These are phyloP conservation scores for Gypsophila paniculata DNA, from an alignment of 179 eudicot species.

Conservation along the genomic window DNA sequence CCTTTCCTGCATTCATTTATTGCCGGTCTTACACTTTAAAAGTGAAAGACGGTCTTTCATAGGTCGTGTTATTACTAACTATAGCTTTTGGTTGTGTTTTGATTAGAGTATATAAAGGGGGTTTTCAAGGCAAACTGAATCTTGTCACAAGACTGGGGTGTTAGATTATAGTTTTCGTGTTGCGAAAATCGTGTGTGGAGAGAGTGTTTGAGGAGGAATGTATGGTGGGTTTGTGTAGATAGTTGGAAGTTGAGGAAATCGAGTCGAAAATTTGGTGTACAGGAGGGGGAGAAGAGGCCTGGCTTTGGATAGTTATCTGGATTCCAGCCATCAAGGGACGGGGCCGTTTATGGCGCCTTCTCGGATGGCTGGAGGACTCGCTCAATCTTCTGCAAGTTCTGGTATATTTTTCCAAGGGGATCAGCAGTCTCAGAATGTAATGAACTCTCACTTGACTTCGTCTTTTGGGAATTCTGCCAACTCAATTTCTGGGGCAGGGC, in stretches of 20 bases:
- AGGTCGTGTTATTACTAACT: slow-evolving; percentile 23
- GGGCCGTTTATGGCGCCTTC: slow-evolving; percentile 66
- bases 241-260: slow-evolving; percentile 23
- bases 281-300: slow-evolving; percentile 32
- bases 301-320: slow-evolving; percentile 57
- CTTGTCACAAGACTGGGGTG: slow-evolving; percentile 22
- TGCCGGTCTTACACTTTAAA: too few relatives aligned
- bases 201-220: slow-evolving; percentile 24
- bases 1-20: too few relatives aligned
- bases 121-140: slow-evolving; percentile 24
- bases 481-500: slow-evolving; percentile 55
- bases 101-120: slow-evolving; percentile 25
- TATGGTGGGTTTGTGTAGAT: slow-evolving; percentile 25
- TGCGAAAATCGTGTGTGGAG: slow-evolving; percentile 14
- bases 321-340: slow-evolving; percentile 51
- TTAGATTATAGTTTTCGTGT: slow-evolving; percentile 12
- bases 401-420: slow-evolving; percentile 87
- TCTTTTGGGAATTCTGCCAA: slow-evolving; percentile 70
- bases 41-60: too few relatives aligned
- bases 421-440: slow-evolving; percentile 51
- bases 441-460: slow-evolving; percentile 63
- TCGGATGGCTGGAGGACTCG: slow-evolving; percentile 64
- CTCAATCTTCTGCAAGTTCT: slow-evolving; percentile 75
- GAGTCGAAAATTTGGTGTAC: slow-evolving; percentile 20
- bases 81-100: slow-evolving; percentile 31